Conservation (phyloP, 148 eudicot species). For the Chenopodium quinoa region DNA sequence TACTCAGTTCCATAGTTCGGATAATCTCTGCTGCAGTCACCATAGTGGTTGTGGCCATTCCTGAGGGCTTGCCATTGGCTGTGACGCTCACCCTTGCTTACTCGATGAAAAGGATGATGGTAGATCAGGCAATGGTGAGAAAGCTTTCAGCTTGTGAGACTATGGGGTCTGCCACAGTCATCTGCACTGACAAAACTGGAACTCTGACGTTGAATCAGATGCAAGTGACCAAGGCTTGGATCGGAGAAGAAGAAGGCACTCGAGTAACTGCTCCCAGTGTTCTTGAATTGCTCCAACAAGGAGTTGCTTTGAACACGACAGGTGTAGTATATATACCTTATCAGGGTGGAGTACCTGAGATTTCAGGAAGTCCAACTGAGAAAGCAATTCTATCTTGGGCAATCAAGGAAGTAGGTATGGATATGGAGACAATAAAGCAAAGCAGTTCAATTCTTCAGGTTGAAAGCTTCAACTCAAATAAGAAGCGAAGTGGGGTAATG, state of each 20-base stretch:
- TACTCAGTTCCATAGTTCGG: conserved; percentile 51
- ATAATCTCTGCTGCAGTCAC: conserved; percentile 71
- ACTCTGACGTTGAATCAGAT: conserved; percentile 79
- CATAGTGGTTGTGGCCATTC: conserved; percentile 87
- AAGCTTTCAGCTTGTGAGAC: conserved; percentile 89
- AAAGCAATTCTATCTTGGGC: conserved; percentile 89
- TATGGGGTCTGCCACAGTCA: conserved; percentile 90
- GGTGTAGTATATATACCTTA: conserved; percentile 52
- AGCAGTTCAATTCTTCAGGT: conserved; percentile 48
- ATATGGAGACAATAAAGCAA: conserved; percentile 49
- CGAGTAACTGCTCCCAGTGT: conserved; percentile 29
- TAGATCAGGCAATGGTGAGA: conserved; percentile 88
- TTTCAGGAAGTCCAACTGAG: conserved; percentile 84
- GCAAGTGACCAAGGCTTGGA: conserved; percentile 70
- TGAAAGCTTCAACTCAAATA: conserved; percentile 76
- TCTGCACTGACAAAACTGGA: conserved; percentile 84
- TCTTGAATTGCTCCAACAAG: conserved; percentile 52
- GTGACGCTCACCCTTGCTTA: conserved; percentile 87
- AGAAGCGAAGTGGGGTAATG: conserved; percentile 75
- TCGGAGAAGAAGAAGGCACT: conserved; percentile 44
- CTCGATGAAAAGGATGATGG: conserved; percentile 92
- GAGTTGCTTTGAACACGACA: conserved; percentile 71
- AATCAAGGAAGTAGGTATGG: conserved; percentile 57
- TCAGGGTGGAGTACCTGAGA: conserved; percentile 44
- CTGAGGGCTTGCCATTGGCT: conserved; percentile 84